These are phyloP conservation scores for Fusarium sp. DNA, from an alignment of 2,329 filamentous ascomycete genomes.

Conservation along the genomic window DNA sequence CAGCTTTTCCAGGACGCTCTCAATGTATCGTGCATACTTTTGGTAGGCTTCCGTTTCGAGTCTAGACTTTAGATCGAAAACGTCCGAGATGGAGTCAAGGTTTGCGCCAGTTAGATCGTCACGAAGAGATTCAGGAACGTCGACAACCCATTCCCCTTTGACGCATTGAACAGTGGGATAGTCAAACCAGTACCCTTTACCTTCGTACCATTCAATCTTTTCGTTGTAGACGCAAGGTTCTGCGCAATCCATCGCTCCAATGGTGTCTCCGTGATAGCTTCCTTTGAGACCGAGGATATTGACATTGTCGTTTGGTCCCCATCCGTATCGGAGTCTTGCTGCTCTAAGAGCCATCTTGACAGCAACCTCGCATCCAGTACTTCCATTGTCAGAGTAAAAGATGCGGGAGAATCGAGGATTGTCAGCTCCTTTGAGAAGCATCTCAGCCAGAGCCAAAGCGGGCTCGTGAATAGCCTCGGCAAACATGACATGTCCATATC, in stretches of 20 bases:
- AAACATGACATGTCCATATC: constrained; percentile 92
- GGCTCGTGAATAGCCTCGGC: constrained; percentile 84
- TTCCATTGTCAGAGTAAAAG: constrained; percentile 88
- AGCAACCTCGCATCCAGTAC: constrained; percentile 85
- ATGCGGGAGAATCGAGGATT: constrained; percentile 77
- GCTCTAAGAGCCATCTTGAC: constrained; percentile 87
- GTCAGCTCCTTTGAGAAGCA: constrained; percentile 66
- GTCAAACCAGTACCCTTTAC: constrained; percentile 84
- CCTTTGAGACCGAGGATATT: constrained; percentile 81
- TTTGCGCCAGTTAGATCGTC: constrained; percentile 54
- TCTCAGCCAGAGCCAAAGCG: constrained; percentile 75
- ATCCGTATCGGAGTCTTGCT: constrained; percentile 73
- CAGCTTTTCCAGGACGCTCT: constrained; percentile 63
- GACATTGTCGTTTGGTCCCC: constrained; percentile 68
- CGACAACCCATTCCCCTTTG: constrained; percentile 74
- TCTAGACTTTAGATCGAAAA: constrained; percentile 70
- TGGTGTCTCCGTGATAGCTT: constrained; percentile 89
- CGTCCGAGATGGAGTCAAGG: constrained; percentile 62
- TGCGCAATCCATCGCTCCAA: constrained; percentile 87
- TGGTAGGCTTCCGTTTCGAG: constrained; percentile 56
- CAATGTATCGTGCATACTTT: constrained; percentile 72
- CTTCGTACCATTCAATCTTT: constrained; percentile 88
- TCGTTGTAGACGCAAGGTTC: constrained; percentile 83
- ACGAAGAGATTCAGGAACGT: constrained; percentile 63
- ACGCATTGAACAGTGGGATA: constrained; percentile 78